Conservation (phyloP, 805 yeast genomes). For the Priceomyces castillae region DNA sequence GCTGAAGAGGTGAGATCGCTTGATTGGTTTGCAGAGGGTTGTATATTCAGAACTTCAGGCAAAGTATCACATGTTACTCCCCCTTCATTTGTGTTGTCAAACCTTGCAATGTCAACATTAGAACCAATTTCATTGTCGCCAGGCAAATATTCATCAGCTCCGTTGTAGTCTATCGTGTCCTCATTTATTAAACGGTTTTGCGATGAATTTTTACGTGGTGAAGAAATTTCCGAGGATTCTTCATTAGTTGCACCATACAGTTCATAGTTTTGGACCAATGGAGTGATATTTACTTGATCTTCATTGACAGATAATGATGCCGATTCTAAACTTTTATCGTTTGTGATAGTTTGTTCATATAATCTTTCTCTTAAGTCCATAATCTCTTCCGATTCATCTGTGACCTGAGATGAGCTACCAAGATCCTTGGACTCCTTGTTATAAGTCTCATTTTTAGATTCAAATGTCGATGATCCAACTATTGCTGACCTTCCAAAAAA, state of each 20-base stretch:
- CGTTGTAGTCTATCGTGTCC: too few relatives aligned
- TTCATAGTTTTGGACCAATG: not conserved
- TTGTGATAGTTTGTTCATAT: constrained; percentile 24
- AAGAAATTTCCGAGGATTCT: not conserved
- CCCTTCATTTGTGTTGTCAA: too few relatives aligned
- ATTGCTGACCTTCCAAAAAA: constrained; percentile 50
- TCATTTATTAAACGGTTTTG: too few relatives aligned
- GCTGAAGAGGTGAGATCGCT: not conserved
- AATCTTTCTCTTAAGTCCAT: constrained; percentile 33
- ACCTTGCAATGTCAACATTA: too few relatives aligned
- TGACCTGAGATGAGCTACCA: constrained; percentile 15
- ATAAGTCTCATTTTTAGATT: constrained; percentile 4
- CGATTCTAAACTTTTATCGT: constrained; percentile 5
- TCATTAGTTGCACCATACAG: not conserved
- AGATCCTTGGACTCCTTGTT: constrained; percentile 11
- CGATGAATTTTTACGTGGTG: too few relatives aligned
- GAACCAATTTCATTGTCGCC: too few relatives aligned
- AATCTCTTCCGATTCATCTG: constrained; percentile 34
- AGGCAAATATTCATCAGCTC: too few relatives aligned
- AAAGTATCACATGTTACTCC: too few relatives aligned
- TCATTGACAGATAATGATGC: not conserved
- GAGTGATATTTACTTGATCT: not conserved
- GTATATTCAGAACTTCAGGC: not conserved
- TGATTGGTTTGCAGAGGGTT: not conserved
- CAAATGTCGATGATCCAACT: constrained; percentile 30